Base-by-base conservation (phyloP, 331 rosid species). In the Erythrophleum ivorense region DNA sequence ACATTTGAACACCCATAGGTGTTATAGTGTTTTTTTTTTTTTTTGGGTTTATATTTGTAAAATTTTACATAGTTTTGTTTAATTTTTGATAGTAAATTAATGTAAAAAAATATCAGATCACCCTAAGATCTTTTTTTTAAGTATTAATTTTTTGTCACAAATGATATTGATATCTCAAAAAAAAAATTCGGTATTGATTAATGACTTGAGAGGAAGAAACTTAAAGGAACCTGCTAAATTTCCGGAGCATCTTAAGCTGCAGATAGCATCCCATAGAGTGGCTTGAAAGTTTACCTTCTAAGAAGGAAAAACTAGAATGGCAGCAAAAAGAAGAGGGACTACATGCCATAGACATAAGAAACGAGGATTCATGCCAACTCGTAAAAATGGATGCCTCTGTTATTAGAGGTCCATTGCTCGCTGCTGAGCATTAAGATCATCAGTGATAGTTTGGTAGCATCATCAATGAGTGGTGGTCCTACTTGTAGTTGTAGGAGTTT, bases 131-230 rank as follows among this genome's bases (percentile, higher is more conserved):
- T 58, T 13, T 58, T 57, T 21, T 29, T 58, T 21, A 19, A 10
- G 38, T 59, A 60, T 2, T 21, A 57, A 19, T 57, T 57, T 19
- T 57, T 33, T 12, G 4, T 18, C 33, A 29, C 67, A 7, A 11
- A 5, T 11, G 38, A 60, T 31, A 29, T 9, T 2, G 67, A 2
- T 11, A 16, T 12, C 18, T 11, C 12, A 60, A 59, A 29, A 24
- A 31, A 60, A 59, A 29, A 24, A 46, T 24, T 13, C 7, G 43
- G 41, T 3, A 48, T 52, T 70, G 58, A 52, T 24, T 13, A 43
- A 41, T 21, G 75, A 21, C 45, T 14, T 71, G 43, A 29, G 59
- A 48, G 43, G 75, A 71, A 24, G 59, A 71, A 71, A 71, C 75
- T 71, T 29, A 0, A 48, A 71, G 75, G 43, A 71, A 71, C 59